Evolutionary conservation across 768 basidiomycete species (phyloP), one percentile per base, ranked within the genome.

Genomic region (Clitopilus passeckerianus): DNA sequence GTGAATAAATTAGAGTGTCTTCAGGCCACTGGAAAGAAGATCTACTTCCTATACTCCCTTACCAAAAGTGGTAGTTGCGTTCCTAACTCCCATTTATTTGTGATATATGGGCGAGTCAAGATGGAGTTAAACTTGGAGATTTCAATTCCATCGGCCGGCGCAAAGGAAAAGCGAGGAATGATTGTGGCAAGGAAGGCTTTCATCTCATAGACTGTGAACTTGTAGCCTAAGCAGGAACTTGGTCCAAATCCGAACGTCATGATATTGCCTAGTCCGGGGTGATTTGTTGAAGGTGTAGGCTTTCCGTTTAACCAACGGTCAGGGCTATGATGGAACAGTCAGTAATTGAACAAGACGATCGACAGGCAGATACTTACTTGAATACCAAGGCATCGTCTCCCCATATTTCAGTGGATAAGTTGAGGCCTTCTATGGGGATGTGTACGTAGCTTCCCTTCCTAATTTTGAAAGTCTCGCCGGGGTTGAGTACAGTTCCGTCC

Each of bases 361-460:
- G 4, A 30, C 15, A 54, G 14, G 52, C 20, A 55, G 30, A 44
- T 46, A 71, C 81, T 59, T 64, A 85, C 84, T 80, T 82, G 74
- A 86, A 86, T 60, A 73, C 67, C 54, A 65, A 65, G 1, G 83
- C 81, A 66, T 86, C 82, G 43, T 69, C 61, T 0, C 85, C 85
- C 82, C 84, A 87, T 20, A 84, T 73, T 27, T 80, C 79, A 60
- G 79, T 75, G 44, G 74, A 71, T 54, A 78, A 67, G 63, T 82
- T 86, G 33, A 84, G 66, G 1, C 81, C 84, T 65, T 86, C 84
- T 41, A 84, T 76, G 1, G 84, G 83, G 37, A 86, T 77, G 59
- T 85, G 83, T 12, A 86, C 72, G 60, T 78, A 82, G 61, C 77
- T 80, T 7, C 83, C 84, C 61, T 83, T 83, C 54, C 76, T 74